Conservation (phyloP, 31 red algal genomes). For the Porphyra umbilicalis region DNA sequence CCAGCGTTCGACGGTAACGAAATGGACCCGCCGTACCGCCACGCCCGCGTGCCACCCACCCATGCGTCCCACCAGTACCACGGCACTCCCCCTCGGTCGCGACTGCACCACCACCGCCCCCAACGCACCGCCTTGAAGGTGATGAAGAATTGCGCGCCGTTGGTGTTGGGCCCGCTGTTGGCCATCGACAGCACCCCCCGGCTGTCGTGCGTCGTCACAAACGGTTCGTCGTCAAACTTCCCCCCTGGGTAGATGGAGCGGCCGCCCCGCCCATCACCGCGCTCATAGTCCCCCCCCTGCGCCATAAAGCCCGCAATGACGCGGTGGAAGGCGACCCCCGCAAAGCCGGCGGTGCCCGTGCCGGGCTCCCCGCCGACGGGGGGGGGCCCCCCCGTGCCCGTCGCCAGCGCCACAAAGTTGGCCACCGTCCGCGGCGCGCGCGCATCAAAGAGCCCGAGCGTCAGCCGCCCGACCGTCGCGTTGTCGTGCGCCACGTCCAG, state of each 20-base stretch:
- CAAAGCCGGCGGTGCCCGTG: conserved; percentile 54
- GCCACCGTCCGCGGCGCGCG: conserved; percentile 72
- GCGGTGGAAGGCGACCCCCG: conserved; percentile 65
- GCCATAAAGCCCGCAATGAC: conserved; percentile 77
- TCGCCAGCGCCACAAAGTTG: conserved; percentile 86
- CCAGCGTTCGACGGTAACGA: too few relatives aligned
- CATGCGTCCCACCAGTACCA: too few relatives aligned
- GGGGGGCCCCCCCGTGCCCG: conserved; percentile 63
- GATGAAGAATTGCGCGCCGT: conserved; percentile 94
- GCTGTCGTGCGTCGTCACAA: conserved; percentile 37
- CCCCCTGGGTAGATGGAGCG: conserved; percentile 35
- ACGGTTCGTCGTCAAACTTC: conserved; percentile 75
- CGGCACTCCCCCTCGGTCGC: too few relatives aligned
- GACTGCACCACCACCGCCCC: neutral
- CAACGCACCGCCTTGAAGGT: conserved; percentile 25
- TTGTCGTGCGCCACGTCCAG: conserved; percentile 63
- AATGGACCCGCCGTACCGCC: too few relatives aligned
- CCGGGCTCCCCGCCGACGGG: conserved; percentile 21
- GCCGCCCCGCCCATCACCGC: conserved; percentile 38
- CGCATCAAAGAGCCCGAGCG: conserved; percentile 76
- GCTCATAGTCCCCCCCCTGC: conserved; percentile 85
- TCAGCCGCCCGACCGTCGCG: conserved; percentile 57
- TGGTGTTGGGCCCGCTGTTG: conserved; percentile 87
- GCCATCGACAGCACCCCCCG: conserved; percentile 87
- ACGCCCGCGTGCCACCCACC: too few relatives aligned